These are phyloP conservation scores for Henckelia pumila DNA, from an alignment of 257 asterid genomes.

Conservation along the genomic window DNA sequence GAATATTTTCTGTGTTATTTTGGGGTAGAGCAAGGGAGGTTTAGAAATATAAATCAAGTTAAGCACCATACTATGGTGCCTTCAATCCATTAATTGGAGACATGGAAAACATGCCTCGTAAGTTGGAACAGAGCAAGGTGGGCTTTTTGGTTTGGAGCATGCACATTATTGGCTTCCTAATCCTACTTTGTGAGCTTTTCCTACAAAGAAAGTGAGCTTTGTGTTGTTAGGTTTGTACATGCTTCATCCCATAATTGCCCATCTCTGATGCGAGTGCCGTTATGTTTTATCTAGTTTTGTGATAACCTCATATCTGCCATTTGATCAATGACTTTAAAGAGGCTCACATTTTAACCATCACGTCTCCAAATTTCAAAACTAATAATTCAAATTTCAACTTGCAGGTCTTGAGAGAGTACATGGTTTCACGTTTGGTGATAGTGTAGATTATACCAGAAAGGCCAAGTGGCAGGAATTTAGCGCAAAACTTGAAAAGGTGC, in stretches of 20 bases:
- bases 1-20: background rate
- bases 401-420: constrained; percentile 83
- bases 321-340: background rate
- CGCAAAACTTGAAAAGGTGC: constrained; percentile 66
- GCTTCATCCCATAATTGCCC: background rate
- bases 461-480: constrained; percentile 80
- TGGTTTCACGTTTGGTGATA: constrained; percentile 90
- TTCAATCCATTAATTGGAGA: background rate
- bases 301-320: background rate
- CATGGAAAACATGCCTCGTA: too few species aligned
- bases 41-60: too few species aligned
- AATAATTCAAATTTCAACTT: constrained; percentile 24
- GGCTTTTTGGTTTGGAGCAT: background rate
- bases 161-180: background rate
- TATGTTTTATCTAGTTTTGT: too few species aligned
- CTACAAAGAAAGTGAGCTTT: background rate
- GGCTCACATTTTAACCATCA: background rate
- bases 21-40: background rate
- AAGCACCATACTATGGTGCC: background rate
- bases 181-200: background rate
- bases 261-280: background rate
- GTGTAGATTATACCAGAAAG: constrained; percentile 59
- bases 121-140: background rate
- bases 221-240: background rate
- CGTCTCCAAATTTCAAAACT: constrained; percentile 7